These are phyloP conservation scores for Sechiopsis laciniata DNA, from an alignment of 306 rosid species.

Conservation along the genomic window DNA sequence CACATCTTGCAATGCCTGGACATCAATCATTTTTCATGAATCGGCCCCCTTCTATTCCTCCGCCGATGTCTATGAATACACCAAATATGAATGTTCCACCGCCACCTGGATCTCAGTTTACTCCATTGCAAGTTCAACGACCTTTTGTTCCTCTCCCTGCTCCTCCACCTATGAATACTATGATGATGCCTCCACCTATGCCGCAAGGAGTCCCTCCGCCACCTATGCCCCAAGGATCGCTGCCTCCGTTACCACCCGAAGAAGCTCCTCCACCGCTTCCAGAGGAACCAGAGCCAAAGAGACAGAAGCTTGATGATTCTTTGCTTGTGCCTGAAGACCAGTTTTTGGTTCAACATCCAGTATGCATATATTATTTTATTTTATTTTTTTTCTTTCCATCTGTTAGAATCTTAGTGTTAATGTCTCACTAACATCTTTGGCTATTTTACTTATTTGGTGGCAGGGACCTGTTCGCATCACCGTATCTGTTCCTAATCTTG, in stretches of 20 bases:
- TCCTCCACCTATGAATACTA: constrained; percentile 56
- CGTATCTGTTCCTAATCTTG: constrained; percentile 74
- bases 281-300: constrained; percentile 92
- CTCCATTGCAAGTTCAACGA: constrained; percentile 49
- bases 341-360: constrained; percentile 82
- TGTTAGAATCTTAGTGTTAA: not conserved
- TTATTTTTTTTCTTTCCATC: constrained; percentile 9
- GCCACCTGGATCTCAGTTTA: constrained; percentile 86
- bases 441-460: constrained; percentile 14
- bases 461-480: constrained; percentile 72
- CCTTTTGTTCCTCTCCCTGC: constrained; percentile 48
- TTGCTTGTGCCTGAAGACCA: constrained; percentile 82
- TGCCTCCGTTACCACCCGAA: constrained; percentile 87
- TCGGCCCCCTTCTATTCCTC: constrained; percentile 56
- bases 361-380: constrained; percentile 31
- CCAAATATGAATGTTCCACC: constrained; percentile 62
- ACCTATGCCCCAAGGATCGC: constrained; percentile 75
- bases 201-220: constrained; percentile 45
- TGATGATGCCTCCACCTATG: constrained; percentile 67
- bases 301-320: constrained; percentile 78
- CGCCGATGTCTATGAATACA: constrained; percentile 47
- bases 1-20: constrained; percentile 64
- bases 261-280: constrained; percentile 98
- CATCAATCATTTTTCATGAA: constrained; percentile 53
- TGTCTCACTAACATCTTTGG: not conserved